Evolutionary conservation across 805 yeast species (phyloP), one percentile per base, ranked within the genome.

Genomic region (Lipomyces orientalis): DNA sequence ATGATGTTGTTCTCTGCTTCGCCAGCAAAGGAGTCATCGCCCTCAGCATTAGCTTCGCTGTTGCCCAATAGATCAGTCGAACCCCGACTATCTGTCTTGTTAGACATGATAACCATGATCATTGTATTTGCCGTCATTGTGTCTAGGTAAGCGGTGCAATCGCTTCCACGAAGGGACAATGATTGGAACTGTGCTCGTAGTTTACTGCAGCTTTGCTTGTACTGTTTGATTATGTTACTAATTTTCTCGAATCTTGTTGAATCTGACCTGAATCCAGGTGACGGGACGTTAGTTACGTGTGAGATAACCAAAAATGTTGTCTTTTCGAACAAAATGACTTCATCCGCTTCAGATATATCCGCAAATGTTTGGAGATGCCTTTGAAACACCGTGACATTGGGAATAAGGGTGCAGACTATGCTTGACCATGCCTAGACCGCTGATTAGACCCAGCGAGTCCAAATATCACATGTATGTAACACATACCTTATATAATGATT

Each of bases 221-320:
- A 94, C 33, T 97, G 92, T 76, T 94, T 94, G 83, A 94, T 91
- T 67, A 94, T 93, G 77, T 92, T 93, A 31, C 97, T 90, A 31
- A 94, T 93, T 76, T 93, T 94, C 76, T 94, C 98, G 75, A 93
- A 94, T 74, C 98, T 82, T 74, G 94, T 92, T 5, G 98, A 97
- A 75, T 94, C 98, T 63, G 93, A 82, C 12, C 70, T 63, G 39
- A 66, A 66, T 22, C 56, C 66, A 60, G 65, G 57, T 33, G 62
- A 60, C 19, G 43, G 33, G 33, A 37, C 61, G 52, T 69, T 68
- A 5, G 79, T 71, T 19, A 79, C 79, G 58, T 82, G 83, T 4
- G 93, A 88, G 33, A 90, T 89, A 49, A 90, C 92, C 71, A 95
- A 80, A 73, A 95, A 95, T 0, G 99, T 95, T 0, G 97, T 91